Evolutionary conservation across 2,329 filamentous ascomycete species (phyloP).

Genomic region (Neoarthrinium moseri): DNA sequence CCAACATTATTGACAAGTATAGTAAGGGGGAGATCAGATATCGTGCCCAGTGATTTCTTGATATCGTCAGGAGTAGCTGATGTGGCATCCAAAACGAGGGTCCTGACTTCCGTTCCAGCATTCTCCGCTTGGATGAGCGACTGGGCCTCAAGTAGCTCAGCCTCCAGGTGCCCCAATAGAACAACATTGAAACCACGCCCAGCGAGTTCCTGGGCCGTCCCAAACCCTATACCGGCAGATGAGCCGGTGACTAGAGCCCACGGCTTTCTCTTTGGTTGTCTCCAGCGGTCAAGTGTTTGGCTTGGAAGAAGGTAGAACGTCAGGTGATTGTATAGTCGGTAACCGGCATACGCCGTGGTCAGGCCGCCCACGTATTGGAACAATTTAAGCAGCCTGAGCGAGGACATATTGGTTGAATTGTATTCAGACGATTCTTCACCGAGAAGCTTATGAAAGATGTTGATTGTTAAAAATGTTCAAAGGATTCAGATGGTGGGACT

Average conservation of each 20-base stretch:
- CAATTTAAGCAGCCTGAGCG: too few relatives aligned
- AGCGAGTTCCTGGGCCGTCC: conserved; percentile 29
- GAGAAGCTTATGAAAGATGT: too few relatives aligned
- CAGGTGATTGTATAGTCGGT: background rate
- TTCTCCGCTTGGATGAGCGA: conserved; percentile 18
- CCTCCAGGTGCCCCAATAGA: conserved; percentile 27
- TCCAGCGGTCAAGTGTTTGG: background rate
- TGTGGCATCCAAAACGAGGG: conserved; percentile 26
- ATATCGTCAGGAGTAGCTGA: conserved; percentile 26
- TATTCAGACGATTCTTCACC: too few relatives aligned
- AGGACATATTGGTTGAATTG: too few relatives aligned
- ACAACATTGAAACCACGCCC: conserved; percentile 32
- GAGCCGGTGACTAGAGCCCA: conserved; percentile 32
- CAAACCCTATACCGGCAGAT: conserved; percentile 32
- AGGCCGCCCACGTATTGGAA: background rate
- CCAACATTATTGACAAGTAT: conserved; percentile 34
- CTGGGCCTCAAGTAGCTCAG: conserved; percentile 26
- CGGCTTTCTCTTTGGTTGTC: conserved; percentile 5
- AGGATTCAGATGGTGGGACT: too few relatives aligned
- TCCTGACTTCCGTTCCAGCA: conserved; percentile 23
- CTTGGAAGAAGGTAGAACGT: conserved; percentile 1
- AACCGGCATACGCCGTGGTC: background rate
- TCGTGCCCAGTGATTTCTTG: conserved; percentile 18
- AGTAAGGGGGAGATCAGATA: conserved; percentile 23
- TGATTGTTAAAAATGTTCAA: too few relatives aligned